These are phyloP conservation scores for Cucurbita argyrosperma DNA, from an alignment of 306 rosid species.

Conservation along the genomic window DNA sequence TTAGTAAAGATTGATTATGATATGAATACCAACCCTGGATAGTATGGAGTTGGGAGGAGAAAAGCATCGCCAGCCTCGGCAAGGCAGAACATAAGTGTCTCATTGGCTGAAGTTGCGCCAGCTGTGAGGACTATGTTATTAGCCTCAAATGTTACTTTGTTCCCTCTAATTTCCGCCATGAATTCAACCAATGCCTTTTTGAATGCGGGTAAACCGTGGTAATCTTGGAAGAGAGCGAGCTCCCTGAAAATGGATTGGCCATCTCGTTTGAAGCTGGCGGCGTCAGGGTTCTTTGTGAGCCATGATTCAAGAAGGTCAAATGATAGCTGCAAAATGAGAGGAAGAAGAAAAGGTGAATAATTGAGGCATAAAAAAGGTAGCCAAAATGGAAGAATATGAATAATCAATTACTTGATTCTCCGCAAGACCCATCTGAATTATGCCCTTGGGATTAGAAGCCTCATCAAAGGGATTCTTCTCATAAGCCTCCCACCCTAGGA, in stretches of 20 bases:
- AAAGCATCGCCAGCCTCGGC: slow-evolving; percentile 49
- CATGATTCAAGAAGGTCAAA: slow-evolving; percentile 72
- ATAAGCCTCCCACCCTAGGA: slow-evolving; percentile 84
- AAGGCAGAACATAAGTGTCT: slow-evolving; percentile 59
- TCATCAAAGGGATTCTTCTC: slow-evolving; percentile 72
- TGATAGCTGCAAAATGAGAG: slow-evolving; percentile 39
- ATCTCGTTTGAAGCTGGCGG: slow-evolving; percentile 47
- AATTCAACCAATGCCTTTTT: slow-evolving; percentile 59
- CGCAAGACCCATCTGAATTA: slow-evolving; percentile 96
- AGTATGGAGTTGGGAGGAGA: slow-evolving; percentile 64
- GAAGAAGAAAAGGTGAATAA: background rate
- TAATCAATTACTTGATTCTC: slow-evolving; percentile 59
- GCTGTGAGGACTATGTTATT: slow-evolving; percentile 47
- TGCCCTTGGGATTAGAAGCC: slow-evolving; percentile 58
- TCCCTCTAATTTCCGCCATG: slow-evolving; percentile 58
- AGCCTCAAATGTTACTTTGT: slow-evolving; percentile 43
- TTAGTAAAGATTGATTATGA: background rate
- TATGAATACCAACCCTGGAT: slow-evolving; percentile 34
- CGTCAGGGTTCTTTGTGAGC: slow-evolving; percentile 67
- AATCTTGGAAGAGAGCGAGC: slow-evolving; percentile 93
- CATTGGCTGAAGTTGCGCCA: slow-evolving; percentile 66
- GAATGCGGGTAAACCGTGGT: slow-evolving; percentile 78
- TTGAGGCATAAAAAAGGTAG: background rate
- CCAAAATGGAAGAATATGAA: background rate
- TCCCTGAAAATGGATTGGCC: slow-evolving; percentile 76